A percentile compares a stretch with the other conserved stretches of the same genome.
These are phyloP conservation scores for Sarocladium kiliense DNA, from an alignment of 2,329 filamentous ascomycete species.

Conservation along the genomic window DNA sequence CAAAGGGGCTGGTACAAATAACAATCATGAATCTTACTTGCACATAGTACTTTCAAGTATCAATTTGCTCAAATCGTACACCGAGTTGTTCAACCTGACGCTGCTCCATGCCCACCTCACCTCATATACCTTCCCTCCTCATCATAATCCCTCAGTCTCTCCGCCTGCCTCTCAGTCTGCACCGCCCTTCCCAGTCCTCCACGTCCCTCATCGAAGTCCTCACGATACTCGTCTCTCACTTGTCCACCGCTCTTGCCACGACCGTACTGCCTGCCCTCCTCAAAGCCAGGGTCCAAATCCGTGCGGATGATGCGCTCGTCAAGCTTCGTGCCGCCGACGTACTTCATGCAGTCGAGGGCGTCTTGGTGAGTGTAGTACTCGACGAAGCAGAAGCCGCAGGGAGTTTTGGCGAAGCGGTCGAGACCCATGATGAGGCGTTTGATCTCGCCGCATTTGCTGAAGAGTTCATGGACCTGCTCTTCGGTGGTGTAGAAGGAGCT, in stretches of 20 bases:
- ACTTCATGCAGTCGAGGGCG: conserved; percentile 97
- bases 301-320: conserved; percentile 96
- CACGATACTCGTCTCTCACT: conserved; percentile 94
- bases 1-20: background rate
- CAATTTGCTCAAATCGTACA: background rate
- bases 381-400: conserved; percentile 98
- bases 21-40: background rate
- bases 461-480: conserved; percentile 97
- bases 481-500: conserved; percentile 98
- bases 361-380: conserved; percentile 99
- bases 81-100: background rate
- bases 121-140: conserved; percentile 28
- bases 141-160: conserved; percentile 37
- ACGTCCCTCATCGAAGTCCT: conserved; percentile 92
- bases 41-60: background rate
- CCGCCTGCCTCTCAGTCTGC: conserved; percentile 50
- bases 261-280: conserved; percentile 93
- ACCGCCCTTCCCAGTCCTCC: conserved; percentile 82
- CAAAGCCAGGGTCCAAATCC: conserved; percentile 91
- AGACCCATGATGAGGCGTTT: conserved; percentile 97
- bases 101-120: background rate
- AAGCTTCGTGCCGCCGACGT: conserved; percentile 94
- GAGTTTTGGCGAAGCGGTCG: conserved; percentile 94
- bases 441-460: conserved; percentile 94
- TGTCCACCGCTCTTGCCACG: conserved; percentile 94